Conservation (phyloP, 495 filamentous ascomycete species). For the Stereocaulon alpinum region DNA sequence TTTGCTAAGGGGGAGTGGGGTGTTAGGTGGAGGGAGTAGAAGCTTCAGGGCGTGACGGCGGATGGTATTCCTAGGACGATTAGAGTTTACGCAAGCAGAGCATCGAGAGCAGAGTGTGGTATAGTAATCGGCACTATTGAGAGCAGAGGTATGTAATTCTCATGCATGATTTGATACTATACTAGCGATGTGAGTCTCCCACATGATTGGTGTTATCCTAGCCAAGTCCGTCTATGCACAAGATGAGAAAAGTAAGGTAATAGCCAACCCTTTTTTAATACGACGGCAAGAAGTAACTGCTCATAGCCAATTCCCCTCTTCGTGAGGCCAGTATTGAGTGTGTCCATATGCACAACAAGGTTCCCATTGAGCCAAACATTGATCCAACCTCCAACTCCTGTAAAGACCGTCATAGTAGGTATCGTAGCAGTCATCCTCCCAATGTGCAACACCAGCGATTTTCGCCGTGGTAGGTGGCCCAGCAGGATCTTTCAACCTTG, state of each 20-base stretch:
- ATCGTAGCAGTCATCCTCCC: too few relatives aligned
- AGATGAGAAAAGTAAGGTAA: background rate
- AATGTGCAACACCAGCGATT: background rate
- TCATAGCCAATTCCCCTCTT: background rate
- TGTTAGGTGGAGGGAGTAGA: slow-evolving; percentile 32
- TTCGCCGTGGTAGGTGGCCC: too few relatives aligned
- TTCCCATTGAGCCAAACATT: background rate
- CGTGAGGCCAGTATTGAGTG: background rate
- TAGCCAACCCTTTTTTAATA: background rate
- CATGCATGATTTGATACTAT: background rate
- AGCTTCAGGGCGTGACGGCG: too few relatives aligned
- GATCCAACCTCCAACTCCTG: slow-evolving; percentile 2
- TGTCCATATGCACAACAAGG: background rate
- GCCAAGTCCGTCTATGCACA: background rate
- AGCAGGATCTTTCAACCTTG: too few relatives aligned
- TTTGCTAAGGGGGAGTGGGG: slow-evolving; percentile 42
- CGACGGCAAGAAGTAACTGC: background rate
- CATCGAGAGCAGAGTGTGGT: too few relatives aligned
- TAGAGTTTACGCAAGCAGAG: too few relatives aligned
- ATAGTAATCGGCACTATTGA: too few relatives aligned
- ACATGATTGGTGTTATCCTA: background rate
- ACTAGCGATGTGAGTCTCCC: background rate
- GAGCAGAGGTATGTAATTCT: too few relatives aligned
- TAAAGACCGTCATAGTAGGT: too few relatives aligned
- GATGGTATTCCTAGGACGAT: too few relatives aligned